Conservation (phyloP, 1,139 yeast genomes). For the Suhomyces wounanorum region DNA sequence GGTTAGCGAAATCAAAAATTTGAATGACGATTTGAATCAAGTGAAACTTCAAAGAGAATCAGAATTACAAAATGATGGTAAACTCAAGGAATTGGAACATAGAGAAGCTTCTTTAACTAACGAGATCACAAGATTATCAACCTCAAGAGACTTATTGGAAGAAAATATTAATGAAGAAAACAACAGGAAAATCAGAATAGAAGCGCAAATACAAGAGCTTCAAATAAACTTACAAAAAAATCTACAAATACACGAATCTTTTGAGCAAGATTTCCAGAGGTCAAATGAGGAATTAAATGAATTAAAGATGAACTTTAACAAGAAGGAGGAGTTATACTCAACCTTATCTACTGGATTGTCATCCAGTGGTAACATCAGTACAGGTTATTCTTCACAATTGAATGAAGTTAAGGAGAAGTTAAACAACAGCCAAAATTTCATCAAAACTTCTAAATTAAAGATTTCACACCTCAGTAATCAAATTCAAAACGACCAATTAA, state of each 20-base stretch:
- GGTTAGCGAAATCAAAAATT: slow-evolving; percentile 55
- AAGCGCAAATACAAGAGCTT: slow-evolving; percentile 21
- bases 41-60: slow-evolving; percentile 57
- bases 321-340: slow-evolving; percentile 78
- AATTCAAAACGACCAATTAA: slow-evolving; percentile 52
- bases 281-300: slow-evolving; percentile 46
- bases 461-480: slow-evolving; percentile 59
- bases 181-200: slow-evolving; percentile 19
- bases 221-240: slow-evolving; percentile 30
- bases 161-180: slow-evolving; percentile 58
- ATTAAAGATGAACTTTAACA: slow-evolving; percentile 52
- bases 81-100: slow-evolving; percentile 60
- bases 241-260: slow-evolving; percentile 27
- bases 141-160: slow-evolving; percentile 58
- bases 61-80: slow-evolving; percentile 65
- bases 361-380: slow-evolving; percentile 68
- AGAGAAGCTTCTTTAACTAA: slow-evolving; percentile 62
- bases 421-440: slow-evolving; percentile 54
- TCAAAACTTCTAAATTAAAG: slow-evolving; percentile 64
- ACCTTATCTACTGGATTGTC: slow-evolving; percentile 91
- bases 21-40: slow-evolving; percentile 62
- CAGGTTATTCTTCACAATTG: slow-evolving; percentile 74
- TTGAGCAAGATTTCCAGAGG: slow-evolving; percentile 40
- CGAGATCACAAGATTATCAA: slow-evolving; percentile 65
- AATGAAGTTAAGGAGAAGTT: slow-evolving; percentile 62